Evolutionary conservation across 2,329 filamentous ascomycete species (phyloP).

Genomic region (Lecanoromycetidae sp.): DNA sequence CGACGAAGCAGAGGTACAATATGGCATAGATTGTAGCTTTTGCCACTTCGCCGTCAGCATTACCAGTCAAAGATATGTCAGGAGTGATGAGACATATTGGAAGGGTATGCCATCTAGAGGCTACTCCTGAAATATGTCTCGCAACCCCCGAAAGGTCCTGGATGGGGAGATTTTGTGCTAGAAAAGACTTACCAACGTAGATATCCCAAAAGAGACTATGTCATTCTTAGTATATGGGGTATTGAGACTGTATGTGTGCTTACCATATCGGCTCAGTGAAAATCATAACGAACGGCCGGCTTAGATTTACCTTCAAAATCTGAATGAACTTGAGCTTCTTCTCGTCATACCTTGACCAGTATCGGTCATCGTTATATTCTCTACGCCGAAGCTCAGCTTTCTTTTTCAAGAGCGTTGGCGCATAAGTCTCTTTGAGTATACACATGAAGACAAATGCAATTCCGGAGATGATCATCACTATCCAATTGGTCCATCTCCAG

Average conservation of each 20-base stretch:
- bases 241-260: not conserved
- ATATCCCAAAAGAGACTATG: constrained; percentile 38
- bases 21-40: constrained; percentile 43
- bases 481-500: constrained; percentile 82
- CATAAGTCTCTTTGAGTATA: constrained; percentile 28
- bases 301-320: constrained; percentile 19
- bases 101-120: too few relatives aligned
- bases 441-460: constrained; percentile 45
- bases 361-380: constrained; percentile 21
- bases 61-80: too few relatives aligned
- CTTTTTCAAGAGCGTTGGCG: constrained; percentile 22
- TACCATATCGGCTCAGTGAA: constrained; percentile 27
- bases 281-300: constrained; percentile 25
- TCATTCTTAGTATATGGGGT: constrained; percentile 56
- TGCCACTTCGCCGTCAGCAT: too few relatives aligned
- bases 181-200: too few relatives aligned
- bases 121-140: too few relatives aligned
- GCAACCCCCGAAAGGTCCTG: too few relatives aligned
- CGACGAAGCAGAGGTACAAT: constrained; percentile 42
- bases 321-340: constrained; percentile 18
- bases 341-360: constrained; percentile 19
- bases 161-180: too few relatives aligned
- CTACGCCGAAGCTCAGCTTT: constrained; percentile 22
- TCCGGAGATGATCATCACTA: constrained; percentile 60
- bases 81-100: too few relatives aligned